Conservation (phyloP, 1,284 basidiomycete species). For the Ustilago nuda region DNA sequence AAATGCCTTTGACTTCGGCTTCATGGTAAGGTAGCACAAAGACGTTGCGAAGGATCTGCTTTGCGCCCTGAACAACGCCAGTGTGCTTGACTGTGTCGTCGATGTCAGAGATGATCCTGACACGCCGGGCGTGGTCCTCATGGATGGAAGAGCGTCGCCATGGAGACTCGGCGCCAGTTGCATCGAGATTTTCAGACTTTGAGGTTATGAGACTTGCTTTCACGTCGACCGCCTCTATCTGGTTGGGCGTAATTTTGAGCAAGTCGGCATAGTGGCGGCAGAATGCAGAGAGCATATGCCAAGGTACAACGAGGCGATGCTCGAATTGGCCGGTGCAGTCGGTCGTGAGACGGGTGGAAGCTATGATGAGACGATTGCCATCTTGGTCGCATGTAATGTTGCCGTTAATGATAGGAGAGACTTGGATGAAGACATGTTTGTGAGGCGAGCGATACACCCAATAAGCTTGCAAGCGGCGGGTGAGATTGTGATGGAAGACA, state of each 20-base stretch:
- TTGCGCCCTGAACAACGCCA: conserved; percentile 67
- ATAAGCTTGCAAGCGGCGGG: conserved; percentile 49
- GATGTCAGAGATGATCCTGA: conserved; percentile 85
- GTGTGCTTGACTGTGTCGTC: conserved; percentile 88
- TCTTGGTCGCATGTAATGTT: conserved; percentile 20
- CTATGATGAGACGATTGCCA: conserved; percentile 32
- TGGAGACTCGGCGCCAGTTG: conserved; percentile 15
- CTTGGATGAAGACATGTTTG: conserved; percentile 51
- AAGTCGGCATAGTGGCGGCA: conserved; percentile 32
- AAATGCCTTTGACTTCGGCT: conserved; percentile 84
- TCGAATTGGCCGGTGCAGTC: conserved; percentile 40
- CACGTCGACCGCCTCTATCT: conserved; percentile 45
- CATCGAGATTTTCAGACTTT: background rate
- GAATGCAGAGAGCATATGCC: conserved; percentile 54
- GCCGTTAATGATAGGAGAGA: conserved; percentile 49
- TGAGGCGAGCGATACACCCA: conserved; percentile 58
- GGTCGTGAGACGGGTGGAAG: conserved; percentile 42
- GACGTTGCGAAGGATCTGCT: conserved; percentile 71
- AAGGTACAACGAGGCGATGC: conserved; percentile 43
- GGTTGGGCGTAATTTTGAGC: conserved; percentile 17
- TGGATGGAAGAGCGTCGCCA: conserved; percentile 43
- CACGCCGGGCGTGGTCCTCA: conserved; percentile 37
- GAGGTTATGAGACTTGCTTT: conserved; percentile 26
- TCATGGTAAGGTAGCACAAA: conserved; percentile 76
- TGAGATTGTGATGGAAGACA: conserved; percentile 49